Evolutionary conservation across 164 flowering plant species (phyloP).

Genomic region (Stephania yunnanensis): DNA sequence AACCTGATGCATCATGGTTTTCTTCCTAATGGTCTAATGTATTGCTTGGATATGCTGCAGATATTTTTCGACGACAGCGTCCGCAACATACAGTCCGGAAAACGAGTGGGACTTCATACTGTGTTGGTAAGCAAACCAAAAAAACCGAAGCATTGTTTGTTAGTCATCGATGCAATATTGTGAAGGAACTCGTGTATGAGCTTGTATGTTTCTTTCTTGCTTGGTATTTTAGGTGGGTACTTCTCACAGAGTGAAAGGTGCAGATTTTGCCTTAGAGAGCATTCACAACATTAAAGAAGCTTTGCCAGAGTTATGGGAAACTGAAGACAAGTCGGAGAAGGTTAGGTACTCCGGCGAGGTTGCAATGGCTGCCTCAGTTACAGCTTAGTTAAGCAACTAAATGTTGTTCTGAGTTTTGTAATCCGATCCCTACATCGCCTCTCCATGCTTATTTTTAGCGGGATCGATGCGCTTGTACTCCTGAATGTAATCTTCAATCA

Average conservation of each 20-base stretch:
- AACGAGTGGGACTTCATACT: conserved; percentile 66
- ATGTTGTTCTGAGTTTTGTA: conserved; percentile 1
- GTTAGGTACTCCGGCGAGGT: conserved; percentile 40
- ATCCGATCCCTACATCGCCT: background rate
- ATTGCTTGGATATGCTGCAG: conserved; percentile 32
- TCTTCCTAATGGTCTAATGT: no score
- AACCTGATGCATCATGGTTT: no score
- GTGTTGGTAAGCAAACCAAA: conserved; percentile 54
- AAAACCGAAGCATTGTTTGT: background rate
- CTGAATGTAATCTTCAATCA: background rate
- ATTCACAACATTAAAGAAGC: conserved; percentile 92
- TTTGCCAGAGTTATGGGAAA: conserved; percentile 86
- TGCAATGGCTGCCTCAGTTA: conserved; percentile 60
- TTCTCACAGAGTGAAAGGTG: conserved; percentile 56
- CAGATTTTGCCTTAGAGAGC: conserved; percentile 83
- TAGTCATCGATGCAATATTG: no score
- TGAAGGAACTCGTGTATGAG: background rate
- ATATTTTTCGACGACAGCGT: conserved; percentile 90
- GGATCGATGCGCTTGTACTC: background rate
- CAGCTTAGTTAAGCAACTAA: conserved; percentile 36
- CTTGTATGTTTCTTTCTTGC: background rate
- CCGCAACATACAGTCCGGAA: conserved; percentile 74
- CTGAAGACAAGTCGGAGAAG: conserved; percentile 35
- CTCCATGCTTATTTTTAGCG: background rate
- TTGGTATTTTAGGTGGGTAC: conserved; percentile 55